A percentile compares a stretch with the other conserved stretches of the same genome.
Evolutionary conservation across 2,329 filamentous ascomycete species (phyloP).

Genomic region (Hypoxylon sp.): DNA sequence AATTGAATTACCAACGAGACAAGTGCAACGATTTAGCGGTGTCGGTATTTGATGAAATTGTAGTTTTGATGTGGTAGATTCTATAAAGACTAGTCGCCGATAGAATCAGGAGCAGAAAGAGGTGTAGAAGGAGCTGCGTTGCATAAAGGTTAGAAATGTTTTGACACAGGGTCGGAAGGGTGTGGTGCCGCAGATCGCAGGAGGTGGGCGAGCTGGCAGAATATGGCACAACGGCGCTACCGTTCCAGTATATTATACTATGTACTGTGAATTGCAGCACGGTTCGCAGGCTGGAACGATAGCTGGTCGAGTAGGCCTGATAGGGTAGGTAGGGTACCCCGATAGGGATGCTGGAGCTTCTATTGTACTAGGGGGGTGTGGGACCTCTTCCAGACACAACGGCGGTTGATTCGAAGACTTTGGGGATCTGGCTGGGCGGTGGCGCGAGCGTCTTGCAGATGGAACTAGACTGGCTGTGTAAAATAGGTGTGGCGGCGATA

Average conservation of each 20-base stretch:
- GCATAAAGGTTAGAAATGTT: conserved; percentile 59
- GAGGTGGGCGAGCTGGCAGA: conserved; percentile 45
- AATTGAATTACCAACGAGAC: conserved; percentile 34
- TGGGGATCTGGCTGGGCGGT: conserved; percentile 37
- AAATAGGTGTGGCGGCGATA: conserved; percentile 27
- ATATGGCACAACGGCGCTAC: conserved; percentile 39
- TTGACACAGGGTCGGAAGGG: conserved; percentile 54
- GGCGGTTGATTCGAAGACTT: conserved; percentile 44
- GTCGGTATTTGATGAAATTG: conserved; percentile 27
- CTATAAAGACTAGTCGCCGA: conserved; percentile 41
- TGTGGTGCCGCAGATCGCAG: conserved; percentile 57
- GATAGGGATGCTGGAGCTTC: conserved; percentile 47
- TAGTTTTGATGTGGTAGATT: conserved; percentile 29
- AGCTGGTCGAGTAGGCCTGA: conserved; percentile 40
- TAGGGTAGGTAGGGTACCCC: conserved; percentile 45
- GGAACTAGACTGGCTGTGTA: conserved; percentile 21
- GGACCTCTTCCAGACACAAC: conserved; percentile 40
- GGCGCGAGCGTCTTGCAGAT: conserved; percentile 43
- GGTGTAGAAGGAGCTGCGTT: conserved; percentile 51
- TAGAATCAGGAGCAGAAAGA: conserved; percentile 33
- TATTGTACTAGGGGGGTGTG: conserved; percentile 42
- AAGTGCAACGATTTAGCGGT: conserved; percentile 26
- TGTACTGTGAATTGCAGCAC: conserved; percentile 27
- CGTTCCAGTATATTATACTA: conserved; percentile 22
- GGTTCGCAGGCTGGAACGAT: conserved; percentile 43